A percentile compares a stretch with the other conserved stretches of the same genome.
Conservation (phyloP, 495 filamentous ascomycete species). For the Neurospora terricola region DNA sequence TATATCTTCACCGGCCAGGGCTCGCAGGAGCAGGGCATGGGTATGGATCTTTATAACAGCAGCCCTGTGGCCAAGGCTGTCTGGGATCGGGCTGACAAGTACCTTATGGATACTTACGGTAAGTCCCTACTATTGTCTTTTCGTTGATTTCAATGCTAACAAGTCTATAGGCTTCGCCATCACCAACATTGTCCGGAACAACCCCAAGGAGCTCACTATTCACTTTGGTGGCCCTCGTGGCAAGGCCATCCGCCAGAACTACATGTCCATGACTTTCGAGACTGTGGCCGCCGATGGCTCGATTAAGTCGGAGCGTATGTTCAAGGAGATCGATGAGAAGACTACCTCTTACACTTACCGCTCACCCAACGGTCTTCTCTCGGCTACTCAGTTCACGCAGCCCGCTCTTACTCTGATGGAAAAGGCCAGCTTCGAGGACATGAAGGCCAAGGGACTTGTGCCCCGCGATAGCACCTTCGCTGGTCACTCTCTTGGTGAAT, state of each 20-base stretch:
- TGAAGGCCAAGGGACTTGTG: constrained; percentile 92
- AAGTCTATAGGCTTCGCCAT: constrained; percentile 69
- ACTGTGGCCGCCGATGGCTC: constrained; percentile 81
- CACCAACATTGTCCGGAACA: constrained; percentile 98
- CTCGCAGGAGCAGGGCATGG: constrained; percentile 98
- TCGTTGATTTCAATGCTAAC: constrained; percentile 27
- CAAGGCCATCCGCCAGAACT: constrained; percentile 95
- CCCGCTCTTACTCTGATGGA: constrained; percentile 97
- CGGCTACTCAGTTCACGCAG: constrained; percentile 97
- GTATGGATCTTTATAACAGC: constrained; percentile 94
- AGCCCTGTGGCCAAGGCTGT: constrained; percentile 92
- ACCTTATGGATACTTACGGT: constrained; percentile 99
- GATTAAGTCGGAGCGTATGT: constrained; percentile 97
- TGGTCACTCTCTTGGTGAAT: constrained; percentile 95
- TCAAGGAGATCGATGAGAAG: constrained; percentile 89
- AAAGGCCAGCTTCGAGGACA: constrained; percentile 98
- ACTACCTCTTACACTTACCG: constrained; percentile 95
- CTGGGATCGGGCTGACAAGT: constrained; percentile 95
- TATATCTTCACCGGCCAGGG: constrained; percentile 99
- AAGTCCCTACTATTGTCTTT: constrained; percentile 21
- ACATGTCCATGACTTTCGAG: constrained; percentile 99
- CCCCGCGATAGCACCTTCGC: constrained; percentile 95
- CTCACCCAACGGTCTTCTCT: constrained; percentile 89
- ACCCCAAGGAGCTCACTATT: constrained; percentile 96
- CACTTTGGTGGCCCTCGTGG: constrained; percentile 95